Evolutionary conservation across 768 basidiomycete species (phyloP).

Genomic region (Suillus lakei): DNA sequence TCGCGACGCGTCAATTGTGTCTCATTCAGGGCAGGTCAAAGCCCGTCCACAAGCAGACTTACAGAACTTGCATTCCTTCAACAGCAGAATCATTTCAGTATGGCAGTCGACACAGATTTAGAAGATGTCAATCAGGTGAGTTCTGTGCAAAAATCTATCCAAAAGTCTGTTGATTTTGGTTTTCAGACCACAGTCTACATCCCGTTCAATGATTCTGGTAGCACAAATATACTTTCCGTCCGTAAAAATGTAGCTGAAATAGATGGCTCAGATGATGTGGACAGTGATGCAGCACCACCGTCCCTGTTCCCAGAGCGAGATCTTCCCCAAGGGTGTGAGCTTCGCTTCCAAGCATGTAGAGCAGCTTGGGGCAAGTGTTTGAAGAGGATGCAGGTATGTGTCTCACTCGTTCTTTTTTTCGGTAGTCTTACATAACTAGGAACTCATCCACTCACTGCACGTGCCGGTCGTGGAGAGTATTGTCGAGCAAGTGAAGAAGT

Average conservation of each 20-base stretch:
- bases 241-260: not conserved
- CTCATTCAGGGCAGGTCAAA: slow-evolving; percentile 51
- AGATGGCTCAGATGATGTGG: not conserved
- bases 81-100: not conserved
- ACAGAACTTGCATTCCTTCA: not conserved
- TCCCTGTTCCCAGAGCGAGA: slow-evolving; percentile 35
- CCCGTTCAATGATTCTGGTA: slow-evolving; percentile 28
- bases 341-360: slow-evolving; percentile 58
- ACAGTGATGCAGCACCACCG: not conserved
- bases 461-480: slow-evolving; percentile 52
- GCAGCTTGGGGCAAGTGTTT: slow-evolving; percentile 65
- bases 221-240: not conserved
- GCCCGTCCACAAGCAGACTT: slow-evolving; percentile 14
- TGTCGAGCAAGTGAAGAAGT: slow-evolving; percentile 44
- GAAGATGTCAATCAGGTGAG: slow-evolving; percentile 34
- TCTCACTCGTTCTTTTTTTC: not conserved
- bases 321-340: slow-evolving; percentile 34
- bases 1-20: slow-evolving; percentile 56
- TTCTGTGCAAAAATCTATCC: not conserved
- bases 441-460: slow-evolving; percentile 52
- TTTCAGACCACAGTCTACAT: slow-evolving; percentile 36
- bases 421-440: slow-evolving; percentile 34
- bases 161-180: slow-evolving; percentile 14
- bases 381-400: slow-evolving; percentile 55
- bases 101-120: slow-evolving; percentile 21